Base-by-base conservation (phyloP, 768 basidiomycete species). In the Omphalotus guepiniiformis region DNA sequence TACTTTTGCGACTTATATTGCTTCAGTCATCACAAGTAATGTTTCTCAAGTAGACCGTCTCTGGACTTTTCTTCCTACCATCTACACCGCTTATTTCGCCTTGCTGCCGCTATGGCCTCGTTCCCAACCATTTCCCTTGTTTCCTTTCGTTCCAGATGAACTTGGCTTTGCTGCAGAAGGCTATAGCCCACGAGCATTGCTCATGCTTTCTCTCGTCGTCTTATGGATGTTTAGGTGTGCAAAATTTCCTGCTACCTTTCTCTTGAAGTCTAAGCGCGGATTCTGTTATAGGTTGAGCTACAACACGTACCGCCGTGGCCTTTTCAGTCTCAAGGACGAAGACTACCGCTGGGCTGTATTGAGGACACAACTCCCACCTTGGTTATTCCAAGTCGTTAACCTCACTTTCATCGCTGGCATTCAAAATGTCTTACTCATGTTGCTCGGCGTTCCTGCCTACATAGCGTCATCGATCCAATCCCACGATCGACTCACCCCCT, bases 291-390 rank as follows among this genome's bases (percentile, higher is more conserved):
- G 90, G 36, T 65, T 95, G 40, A 78, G 78, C 6, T 90, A 88
- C 58, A 92, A 97, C 60, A 86, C 92, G 0, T 83, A 82, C 63
- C 73, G 92, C 28, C 77, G 95, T 42, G 95, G 90, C 3, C 70
- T 95, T 5, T 92, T 91, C 58, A 74, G 64, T 40, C 63, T 83
- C 6, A 73, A 77, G 22, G 89, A 88, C 21, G 93, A 95, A 63
- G 93, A 96, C 63, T 97, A 97, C 58, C 85, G 95, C 22, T 97
- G 94, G 90, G 79, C 71, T 2, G 68, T 92, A 29, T 72, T 96
- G 12, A 80, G 93, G 34, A 62, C 68, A 32, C 72, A 81, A 39
- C 58, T 85, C 3, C 77, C 81, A 12, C 42, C 61, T 2, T 5
- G 19, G 3, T 16, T 42, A 2, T 85, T 85, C 69, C 76, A 82